Evolutionary conservation across 345 rosid genomes (phyloP), one percentile per base, ranked within the genome.

Genomic region (Populus pruinosa): DNA sequence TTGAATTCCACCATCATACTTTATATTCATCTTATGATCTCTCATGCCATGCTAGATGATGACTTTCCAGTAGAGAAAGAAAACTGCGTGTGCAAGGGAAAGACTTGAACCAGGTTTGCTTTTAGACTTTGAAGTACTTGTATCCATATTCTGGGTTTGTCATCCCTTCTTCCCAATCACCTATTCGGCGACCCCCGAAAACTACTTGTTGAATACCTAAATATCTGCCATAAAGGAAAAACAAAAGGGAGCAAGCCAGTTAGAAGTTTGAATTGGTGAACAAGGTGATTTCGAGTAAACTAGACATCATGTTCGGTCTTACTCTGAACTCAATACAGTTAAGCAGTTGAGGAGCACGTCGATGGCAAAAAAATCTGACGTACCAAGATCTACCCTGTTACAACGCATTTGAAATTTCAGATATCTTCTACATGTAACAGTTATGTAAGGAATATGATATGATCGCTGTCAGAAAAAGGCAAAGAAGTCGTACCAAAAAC

Each of bases 121-220:
- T 29, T 74, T 85, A 93, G 74, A 95, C 91, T 80, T 93, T 89
- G 88, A 93, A 95, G 82, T 86, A 86, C 83, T 90, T 95, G 80
- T 91, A 95, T 1, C 99, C 98, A 66, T 80, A 86, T 77, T 88
- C 92, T 0, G 96, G 84, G 80, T 82, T 83, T 33, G 90, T 91
- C 99, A 93, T 91, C 70, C 92, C 94, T 75, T 91, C 98, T 88
- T 95, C 98, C 99, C 99, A 94, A 75, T 94, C 98, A 62, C 96
- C 98, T 83, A 94, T 74, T 64, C 85, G 76, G 61, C 83, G 90
- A 44, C 98, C 97, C 49, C 99, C 96, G 66, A 95, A 93, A 75
- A 95, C 91, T 62, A 89, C 87, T 81, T 95, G 98, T 53, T 93
- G 94, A 81, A 95, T 91, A 69, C 97, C 97, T 36, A 88, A 72